Conservation (phyloP, 805 yeast genomes). For the Teunomyces funiuensis region DNA sequence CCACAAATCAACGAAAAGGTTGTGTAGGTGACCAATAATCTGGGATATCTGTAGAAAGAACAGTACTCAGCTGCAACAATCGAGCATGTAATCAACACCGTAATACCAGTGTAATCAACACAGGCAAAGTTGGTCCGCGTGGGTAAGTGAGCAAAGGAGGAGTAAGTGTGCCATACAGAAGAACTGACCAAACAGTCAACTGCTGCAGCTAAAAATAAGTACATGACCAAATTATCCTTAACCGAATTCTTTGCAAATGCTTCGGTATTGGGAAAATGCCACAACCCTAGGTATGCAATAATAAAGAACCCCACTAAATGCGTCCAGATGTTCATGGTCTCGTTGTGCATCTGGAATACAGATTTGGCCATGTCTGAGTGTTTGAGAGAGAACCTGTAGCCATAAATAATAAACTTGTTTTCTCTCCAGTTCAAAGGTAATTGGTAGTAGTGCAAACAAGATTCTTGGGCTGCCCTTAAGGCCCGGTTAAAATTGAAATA, state of each 20-base stretch:
- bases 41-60: slow-evolving; percentile 64
- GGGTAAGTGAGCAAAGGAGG: slow-evolving; percentile 64
- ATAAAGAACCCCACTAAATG: slow-evolving; percentile 71
- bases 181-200: slow-evolving; percentile 77
- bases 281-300: slow-evolving; percentile 54
- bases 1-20: slow-evolving; percentile 67
- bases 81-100: slow-evolving; percentile 85
- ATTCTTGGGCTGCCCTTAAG: slow-evolving; percentile 55
- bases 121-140: slow-evolving; percentile 81
- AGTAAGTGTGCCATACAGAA: slow-evolving; percentile 88
- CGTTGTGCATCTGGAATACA: slow-evolving; percentile 72
- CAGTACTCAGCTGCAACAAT: slow-evolving; percentile 84
- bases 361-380: slow-evolving; percentile 61
- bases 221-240: slow-evolving; percentile 50
- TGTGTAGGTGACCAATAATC: slow-evolving; percentile 49
- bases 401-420: slow-evolving; percentile 78
- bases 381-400: slow-evolving; percentile 77
- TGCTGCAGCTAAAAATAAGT: slow-evolving; percentile 68
- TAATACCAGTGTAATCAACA: slow-evolving; percentile 92
- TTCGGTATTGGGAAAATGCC: slow-evolving; percentile 62
- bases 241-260: slow-evolving; percentile 47
- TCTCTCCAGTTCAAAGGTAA: slow-evolving; percentile 93
- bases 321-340: slow-evolving; percentile 91
- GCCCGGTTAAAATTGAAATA: slow-evolving; percentile 44
- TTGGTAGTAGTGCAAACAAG: slow-evolving; percentile 77